Base-by-base conservation (phyloP, 192 early-diverging fungal genomes). In the Dimargaris cristalligena region DNA sequence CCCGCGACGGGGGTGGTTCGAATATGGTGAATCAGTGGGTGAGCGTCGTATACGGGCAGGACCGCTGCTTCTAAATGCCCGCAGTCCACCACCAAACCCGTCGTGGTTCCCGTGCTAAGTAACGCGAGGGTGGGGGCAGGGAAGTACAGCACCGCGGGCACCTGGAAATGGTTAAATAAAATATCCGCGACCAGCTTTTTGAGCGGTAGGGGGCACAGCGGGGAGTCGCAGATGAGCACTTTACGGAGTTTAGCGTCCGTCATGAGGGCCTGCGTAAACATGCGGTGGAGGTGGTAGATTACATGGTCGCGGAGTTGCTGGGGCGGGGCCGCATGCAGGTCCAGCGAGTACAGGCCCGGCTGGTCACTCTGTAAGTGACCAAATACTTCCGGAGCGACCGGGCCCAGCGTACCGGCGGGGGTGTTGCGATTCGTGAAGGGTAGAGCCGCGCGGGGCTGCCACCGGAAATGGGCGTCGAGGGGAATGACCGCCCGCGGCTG, bases 51-150 rank as follows among this genome's bases (percentile, higher is more conserved):
- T 74, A 94, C 90, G 32, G 91, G 91, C 44, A 87, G 59, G 3
- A 87, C 86, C 6, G 79, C 78, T 8, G 84, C 82, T 44, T 80
- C 80, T 20, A 89, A 65, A 60, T 88, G 76, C 0, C 91, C 92
- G 62, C 83, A 85, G 66, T 95, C 91, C 22, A 95, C 73, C 0
- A 95, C 90, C 55, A 95, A 68, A 1, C 92, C 92, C 6, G 80
- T 82, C 9, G 78, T 77, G 18, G 68, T 63, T 8, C 92, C 92
- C 14, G 82, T 80, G 3, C 87, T 85, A 58, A 90, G 64, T 44
- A 95, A 63, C 0, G 88, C 81, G 29, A 84, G 65, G 34, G 92
- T 69, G 46, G 84, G 74, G 18, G 77, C 62, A 13, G 86, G 84
- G 1, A 84, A 81, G 59, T 89, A 89, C 1, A 84, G 81, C 20